Conservation (phyloP, 805 yeast genomes). For the Pichia eremophila region DNA sequence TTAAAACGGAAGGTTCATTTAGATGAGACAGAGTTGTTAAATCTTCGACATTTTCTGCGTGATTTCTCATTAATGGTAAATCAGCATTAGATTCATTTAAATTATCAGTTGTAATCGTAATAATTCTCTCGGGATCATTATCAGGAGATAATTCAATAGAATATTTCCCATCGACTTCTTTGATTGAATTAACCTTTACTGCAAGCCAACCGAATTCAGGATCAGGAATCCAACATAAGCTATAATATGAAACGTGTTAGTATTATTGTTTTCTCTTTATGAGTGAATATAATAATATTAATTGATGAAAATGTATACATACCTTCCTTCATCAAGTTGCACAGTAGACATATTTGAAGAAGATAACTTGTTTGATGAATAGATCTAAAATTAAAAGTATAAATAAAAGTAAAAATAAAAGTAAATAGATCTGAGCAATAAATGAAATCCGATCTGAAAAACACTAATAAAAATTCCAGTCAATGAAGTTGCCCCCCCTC, state of each 20-base stretch:
- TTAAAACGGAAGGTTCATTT: constrained; percentile 93
- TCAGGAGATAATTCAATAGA: constrained; percentile 47
- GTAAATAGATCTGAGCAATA: not conserved
- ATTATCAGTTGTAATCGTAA: constrained; percentile 38
- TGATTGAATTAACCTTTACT: constrained; percentile 43
- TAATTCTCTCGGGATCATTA: constrained; percentile 31
- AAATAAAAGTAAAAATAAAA: not conserved
- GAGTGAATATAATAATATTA: not conserved
- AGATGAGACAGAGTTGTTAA: constrained; percentile 84
- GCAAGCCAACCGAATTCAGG: constrained; percentile 67
- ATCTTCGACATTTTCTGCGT: constrained; percentile 91
- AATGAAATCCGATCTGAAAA: too few relatives aligned
- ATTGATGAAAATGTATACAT: not conserved
- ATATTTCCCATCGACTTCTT: constrained; percentile 34
- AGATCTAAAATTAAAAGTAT: not conserved
- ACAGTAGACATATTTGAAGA: constrained; percentile 3
- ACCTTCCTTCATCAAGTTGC: constrained; percentile 8
- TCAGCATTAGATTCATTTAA: constrained; percentile 45
- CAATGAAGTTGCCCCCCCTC: too few relatives aligned
- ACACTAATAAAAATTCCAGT: too few relatives aligned
- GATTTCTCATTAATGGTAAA: constrained; percentile 80
- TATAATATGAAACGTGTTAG: constrained; percentile 12
- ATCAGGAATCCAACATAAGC: constrained; percentile 80
- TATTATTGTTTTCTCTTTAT: not conserved
- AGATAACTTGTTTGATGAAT: too few relatives aligned